Evolutionary conservation across 495 filamentous ascomycete species (phyloP).

Genomic region (Xylaria grammica): DNA sequence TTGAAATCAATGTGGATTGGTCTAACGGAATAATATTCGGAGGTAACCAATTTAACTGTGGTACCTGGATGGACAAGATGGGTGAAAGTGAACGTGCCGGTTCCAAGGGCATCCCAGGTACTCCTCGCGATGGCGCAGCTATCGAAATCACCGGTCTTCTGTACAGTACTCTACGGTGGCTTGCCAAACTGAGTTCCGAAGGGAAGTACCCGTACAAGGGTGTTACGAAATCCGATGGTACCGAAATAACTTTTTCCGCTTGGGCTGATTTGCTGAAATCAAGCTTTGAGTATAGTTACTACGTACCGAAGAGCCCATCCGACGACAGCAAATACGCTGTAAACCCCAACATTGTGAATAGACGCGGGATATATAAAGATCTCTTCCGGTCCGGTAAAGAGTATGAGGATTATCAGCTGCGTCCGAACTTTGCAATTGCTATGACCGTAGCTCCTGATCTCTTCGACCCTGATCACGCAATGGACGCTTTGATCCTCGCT

Average conservation of each 20-base stretch:
- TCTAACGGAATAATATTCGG: conserved; percentile 90
- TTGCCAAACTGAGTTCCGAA: conserved; percentile 64
- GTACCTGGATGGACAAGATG: conserved; percentile 99
- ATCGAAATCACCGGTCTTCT: conserved; percentile 92
- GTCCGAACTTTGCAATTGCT: conserved; percentile 91
- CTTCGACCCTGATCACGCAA: conserved; percentile 77
- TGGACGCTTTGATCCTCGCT: conserved; percentile 75
- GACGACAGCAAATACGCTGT: conserved; percentile 81
- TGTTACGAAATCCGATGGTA: conserved; percentile 66
- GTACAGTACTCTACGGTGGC: conserved; percentile 87
- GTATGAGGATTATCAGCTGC: conserved; percentile 96
- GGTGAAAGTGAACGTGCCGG: conserved; percentile 92
- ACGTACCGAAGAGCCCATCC: conserved; percentile 68
- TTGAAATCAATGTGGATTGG: conserved; percentile 92
- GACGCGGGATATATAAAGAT: conserved; percentile 97
- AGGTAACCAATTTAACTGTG: conserved; percentile 92
- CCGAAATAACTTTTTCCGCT: conserved; percentile 69
- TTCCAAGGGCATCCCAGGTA: conserved; percentile 93
- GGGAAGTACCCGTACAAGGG: conserved; percentile 73
- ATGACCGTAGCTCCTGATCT: conserved; percentile 93
- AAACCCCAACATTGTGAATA: conserved; percentile 77
- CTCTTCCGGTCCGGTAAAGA: conserved; percentile 90
- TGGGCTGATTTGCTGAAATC: conserved; percentile 84
- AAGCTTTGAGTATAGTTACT: conserved; percentile 92
- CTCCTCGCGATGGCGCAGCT: conserved; percentile 92